Evolutionary conservation across 2,329 filamentous ascomycete species (phyloP).

Genomic region (Drechmeria coniospora): DNA sequence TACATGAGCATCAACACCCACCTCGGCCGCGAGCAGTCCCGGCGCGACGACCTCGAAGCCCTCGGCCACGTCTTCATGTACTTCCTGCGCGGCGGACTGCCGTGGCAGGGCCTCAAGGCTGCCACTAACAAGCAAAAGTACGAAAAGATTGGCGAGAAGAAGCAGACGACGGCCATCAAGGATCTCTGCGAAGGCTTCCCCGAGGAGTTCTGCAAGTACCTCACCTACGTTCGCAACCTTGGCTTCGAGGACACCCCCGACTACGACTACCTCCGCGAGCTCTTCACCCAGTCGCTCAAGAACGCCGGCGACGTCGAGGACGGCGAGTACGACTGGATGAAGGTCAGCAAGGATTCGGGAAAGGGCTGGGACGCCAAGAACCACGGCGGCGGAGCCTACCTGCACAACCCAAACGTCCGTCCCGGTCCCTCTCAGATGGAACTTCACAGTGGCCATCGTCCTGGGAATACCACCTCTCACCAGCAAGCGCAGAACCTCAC

Average conservation of each 20-base stretch:
- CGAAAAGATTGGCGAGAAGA: slow-evolving; percentile 99
- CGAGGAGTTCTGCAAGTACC: slow-evolving; percentile 94
- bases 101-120: slow-evolving; percentile 60
- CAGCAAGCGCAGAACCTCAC: slow-evolving; percentile 52
- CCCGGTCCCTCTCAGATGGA: slow-evolving; percentile 77
- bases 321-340: slow-evolving; percentile 99
- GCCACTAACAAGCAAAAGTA: slow-evolving; percentile 91
- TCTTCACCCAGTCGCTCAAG: slow-evolving; percentile 93
- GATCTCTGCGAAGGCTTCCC: slow-evolving; percentile 94
- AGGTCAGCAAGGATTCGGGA: slow-evolving; percentile 67
- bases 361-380: slow-evolving; percentile 73
- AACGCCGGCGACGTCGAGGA: slow-evolving; percentile 90
- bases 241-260: slow-evolving; percentile 97
- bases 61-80: slow-evolving; percentile 63
- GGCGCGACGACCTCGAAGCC: slow-evolving; percentile 89
- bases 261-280: slow-evolving; percentile 91
- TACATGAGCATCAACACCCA: slow-evolving; percentile 99
- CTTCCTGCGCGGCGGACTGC: slow-evolving; percentile 54
- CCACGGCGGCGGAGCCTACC: slow-evolving; percentile 43
- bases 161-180: slow-evolving; percentile 94
- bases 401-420: slow-evolving; percentile 63
- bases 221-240: slow-evolving; percentile 92
- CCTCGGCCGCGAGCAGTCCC: slow-evolving; percentile 86
- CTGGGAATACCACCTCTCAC: slow-evolving; percentile 49
- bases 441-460: slow-evolving; percentile 58